These are phyloP conservation scores for Phytophthora crassamura DNA, from an alignment of 352 stramenopile species.

Conservation along the genomic window DNA sequence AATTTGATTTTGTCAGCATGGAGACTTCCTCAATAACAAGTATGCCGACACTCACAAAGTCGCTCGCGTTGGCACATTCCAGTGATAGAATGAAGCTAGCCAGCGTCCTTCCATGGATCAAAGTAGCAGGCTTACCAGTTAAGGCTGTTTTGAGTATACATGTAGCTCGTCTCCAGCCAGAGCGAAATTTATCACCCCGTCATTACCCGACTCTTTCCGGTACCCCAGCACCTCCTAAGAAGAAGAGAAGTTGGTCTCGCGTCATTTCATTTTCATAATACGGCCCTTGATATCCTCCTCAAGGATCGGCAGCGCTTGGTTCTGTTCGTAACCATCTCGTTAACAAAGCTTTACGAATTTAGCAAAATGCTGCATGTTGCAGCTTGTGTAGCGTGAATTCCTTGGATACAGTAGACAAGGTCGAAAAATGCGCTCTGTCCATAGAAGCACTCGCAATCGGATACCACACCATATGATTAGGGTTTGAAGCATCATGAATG, in stretches of 20 bases:
- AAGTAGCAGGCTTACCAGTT: slow-evolving; percentile 10
- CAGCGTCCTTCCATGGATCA: slow-evolving; percentile 5
- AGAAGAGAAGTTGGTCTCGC: slow-evolving; percentile 4
- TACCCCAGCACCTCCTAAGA: not conserved
- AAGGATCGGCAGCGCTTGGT: too few species aligned
- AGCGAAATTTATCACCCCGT: not conserved
- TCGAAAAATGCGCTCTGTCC: too few species aligned
- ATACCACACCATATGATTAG: too few species aligned
- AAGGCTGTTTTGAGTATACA: slow-evolving; percentile 10
- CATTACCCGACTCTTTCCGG: slow-evolving; percentile 1
- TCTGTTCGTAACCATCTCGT: too few species aligned
- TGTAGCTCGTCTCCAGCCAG: not conserved
- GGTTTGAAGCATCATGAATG: too few species aligned
- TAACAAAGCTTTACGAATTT: too few species aligned
- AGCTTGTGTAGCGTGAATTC: too few species aligned
- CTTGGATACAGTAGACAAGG: too few species aligned
- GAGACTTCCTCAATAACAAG: slow-evolving; percentile 17
- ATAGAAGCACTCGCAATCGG: too few species aligned
- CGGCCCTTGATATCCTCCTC: too few species aligned
- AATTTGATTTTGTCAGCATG: slow-evolving; percentile 8
- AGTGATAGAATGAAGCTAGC: slow-evolving; percentile 14
- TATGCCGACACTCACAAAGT: slow-evolving; percentile 10
- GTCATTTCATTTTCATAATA: not conserved
- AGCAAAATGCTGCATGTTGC: too few species aligned
- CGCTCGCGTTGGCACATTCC: not conserved